Base-by-base conservation (phyloP, 768 basidiomycete species). In the Boletus patriciae region DNA sequence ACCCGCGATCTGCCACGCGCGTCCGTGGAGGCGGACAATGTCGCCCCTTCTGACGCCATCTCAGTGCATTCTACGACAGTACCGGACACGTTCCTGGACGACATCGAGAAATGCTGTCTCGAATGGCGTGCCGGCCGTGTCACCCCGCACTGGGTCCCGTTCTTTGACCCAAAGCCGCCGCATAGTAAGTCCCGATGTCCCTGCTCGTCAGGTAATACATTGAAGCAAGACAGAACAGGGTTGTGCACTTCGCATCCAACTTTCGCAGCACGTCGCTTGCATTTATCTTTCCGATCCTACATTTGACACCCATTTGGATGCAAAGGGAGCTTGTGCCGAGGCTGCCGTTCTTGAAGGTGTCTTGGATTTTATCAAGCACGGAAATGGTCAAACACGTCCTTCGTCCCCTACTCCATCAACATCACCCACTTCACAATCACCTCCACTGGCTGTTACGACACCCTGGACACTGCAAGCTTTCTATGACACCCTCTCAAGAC, bases 401-500 rank as follows among this genome's bases (percentile, higher is more conserved):
- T 58, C 72, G 4, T 67, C 70, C 7, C 66, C 70, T 29, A 4
- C 33, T 18, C 58, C 51, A 1, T 29, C 55, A 11, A 16, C 43
- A 36, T 29, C 46, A 21, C 52, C 54, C 29, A 52, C 58, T 29
- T 55, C 61, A 11, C 57, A 50, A 2, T 40, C 53, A 4, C 50
- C 51, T 25, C 50, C 55, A 2, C 42, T 54, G 3, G 51, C 54
- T 9, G 40, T 50, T 37, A 64, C 54, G 21, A 54, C 59, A 18
- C 70, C 73, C 3, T 69, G 77, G 41, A 76, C 78, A 0, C 69
- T 90, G 1, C 84, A 85, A 57, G 69, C 70, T 1, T 89, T 84
- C 67, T 86, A 80, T 62, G 85, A 86, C n/a, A 68, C 80, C 15
- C 78, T 90, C 44, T 86, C 87, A 1, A 77, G 78, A 44, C 88